A percentile compares a stretch with the other conserved stretches of the same genome.
phyloP scores from a whole-genome alignment of 192 early-diverging fungal species.

The Jimgerdemannia flammicorona region DNA sequence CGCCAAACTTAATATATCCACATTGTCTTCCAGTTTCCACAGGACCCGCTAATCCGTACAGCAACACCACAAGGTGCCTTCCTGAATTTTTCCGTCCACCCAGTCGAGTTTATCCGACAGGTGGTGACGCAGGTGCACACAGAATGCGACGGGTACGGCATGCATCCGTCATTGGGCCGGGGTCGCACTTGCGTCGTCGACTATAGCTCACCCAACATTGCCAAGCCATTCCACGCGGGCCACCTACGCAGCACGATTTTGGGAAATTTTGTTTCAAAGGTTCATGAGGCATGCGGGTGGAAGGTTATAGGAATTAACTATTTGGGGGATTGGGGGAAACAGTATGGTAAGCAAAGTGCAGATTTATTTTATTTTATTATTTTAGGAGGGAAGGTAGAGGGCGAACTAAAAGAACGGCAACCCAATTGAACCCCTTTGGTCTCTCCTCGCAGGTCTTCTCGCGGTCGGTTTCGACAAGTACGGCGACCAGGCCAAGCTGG shows the following conservation, averaged over 20 bases:
- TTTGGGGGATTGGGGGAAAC: conserved; percentile 98
- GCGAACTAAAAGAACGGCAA: not conserved
- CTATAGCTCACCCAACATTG: conserved; percentile 94
- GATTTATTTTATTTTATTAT: not conserved
- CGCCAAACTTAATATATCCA: not conserved
- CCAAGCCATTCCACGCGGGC: conserved; percentile 96
- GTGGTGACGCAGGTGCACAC: conserved; percentile 49
- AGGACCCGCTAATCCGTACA: conserved; percentile 41
- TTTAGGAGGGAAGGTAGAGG: not conserved
- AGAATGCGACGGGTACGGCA: conserved; percentile 50
- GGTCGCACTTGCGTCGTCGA: conserved; percentile 81
- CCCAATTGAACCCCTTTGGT: not conserved
- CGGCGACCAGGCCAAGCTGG: conserved; percentile 65
- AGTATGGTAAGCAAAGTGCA: conserved; percentile 67
- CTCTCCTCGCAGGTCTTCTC: conserved; percentile 58
- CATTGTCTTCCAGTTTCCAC: not conserved
- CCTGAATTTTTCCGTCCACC: conserved; percentile 64
- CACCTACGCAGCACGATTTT: conserved; percentile 97
- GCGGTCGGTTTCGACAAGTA: conserved; percentile 83
- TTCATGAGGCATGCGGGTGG: conserved; percentile 79
- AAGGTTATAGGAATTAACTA: conserved; percentile 88
- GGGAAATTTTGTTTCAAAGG: conserved; percentile 80
- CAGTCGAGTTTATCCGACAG: conserved; percentile 37
- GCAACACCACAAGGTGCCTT: conserved; percentile 55
- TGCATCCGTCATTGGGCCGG: conserved; percentile 40